These are phyloP conservation scores for Collybia nuda DNA, from an alignment of 768 basidiomycete species.

Conservation along the genomic window DNA sequence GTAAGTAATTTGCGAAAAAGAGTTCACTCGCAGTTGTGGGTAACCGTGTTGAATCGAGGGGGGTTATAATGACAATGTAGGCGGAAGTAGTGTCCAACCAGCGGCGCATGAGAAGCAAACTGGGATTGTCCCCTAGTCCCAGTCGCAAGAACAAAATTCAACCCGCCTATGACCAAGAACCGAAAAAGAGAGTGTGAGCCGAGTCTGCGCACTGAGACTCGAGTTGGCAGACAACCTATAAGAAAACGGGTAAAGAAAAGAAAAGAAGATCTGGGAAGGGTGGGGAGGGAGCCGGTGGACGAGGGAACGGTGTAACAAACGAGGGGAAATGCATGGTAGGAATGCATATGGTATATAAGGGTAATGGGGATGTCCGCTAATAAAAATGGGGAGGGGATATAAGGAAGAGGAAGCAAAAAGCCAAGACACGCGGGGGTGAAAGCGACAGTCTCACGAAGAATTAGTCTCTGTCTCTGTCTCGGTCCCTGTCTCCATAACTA, in stretches of 20 bases:
- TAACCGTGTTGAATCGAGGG: too few species aligned
- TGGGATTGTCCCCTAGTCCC: too few species aligned
- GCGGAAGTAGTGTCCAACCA: too few species aligned
- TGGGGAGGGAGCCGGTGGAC: not conserved
- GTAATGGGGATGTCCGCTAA: not conserved
- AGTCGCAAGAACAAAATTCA: too few species aligned
- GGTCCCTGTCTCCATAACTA: conserved; percentile 27
- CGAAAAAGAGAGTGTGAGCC: conserved; percentile 3
- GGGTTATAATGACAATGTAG: too few species aligned
- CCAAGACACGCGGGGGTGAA: not conserved
- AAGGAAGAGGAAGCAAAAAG: not conserved
- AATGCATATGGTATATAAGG: conserved; percentile 6
- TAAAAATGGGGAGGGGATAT: conserved; percentile 1
- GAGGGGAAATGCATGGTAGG: conserved; percentile 2
- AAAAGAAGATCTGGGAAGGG: not conserved
- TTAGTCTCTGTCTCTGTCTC: conserved; percentile 8
- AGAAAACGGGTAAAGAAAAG: not conserved
- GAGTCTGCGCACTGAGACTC: conserved; percentile 6
- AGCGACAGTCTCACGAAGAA: not conserved
- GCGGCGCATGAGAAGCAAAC: too few species aligned
- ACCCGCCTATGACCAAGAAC: not conserved
- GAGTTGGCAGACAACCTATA: conserved; percentile 5
- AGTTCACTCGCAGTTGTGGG: too few species aligned
- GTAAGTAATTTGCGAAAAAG: too few species aligned
- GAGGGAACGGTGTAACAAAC: not conserved